Evolutionary conservation across 306 rosid genomes (phyloP).

Genomic region (Delonix regia): DNA sequence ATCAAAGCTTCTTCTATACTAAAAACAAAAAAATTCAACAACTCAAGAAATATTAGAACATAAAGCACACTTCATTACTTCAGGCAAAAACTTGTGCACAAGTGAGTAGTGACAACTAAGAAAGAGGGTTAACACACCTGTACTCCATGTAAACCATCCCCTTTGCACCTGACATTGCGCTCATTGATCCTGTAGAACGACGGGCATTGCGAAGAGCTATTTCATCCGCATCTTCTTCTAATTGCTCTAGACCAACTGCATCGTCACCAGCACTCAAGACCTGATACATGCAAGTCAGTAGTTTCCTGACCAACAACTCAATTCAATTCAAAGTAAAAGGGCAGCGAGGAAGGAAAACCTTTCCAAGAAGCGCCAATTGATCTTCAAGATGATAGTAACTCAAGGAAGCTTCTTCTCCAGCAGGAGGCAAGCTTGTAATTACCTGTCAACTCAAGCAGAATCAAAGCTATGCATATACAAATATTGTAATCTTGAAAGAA

Average conservation of each 20-base stretch:
- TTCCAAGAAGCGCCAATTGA: conserved; percentile 85
- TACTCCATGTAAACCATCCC: conserved; percentile 96
- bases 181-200: conserved; percentile 78
- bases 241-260: conserved; percentile 86
- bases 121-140: conserved; percentile 53
- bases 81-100: neutral
- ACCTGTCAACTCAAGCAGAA: conserved; percentile 58
- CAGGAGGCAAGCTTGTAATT: conserved; percentile 94
- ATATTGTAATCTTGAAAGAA: conserved; percentile 18
- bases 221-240: conserved; percentile 91
- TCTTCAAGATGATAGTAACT: conserved; percentile 75
- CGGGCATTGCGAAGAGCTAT: conserved; percentile 75
- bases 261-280: conserved; percentile 92
- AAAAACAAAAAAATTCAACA: conserved; percentile 9
- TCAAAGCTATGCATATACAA: conserved; percentile 12
- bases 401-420: conserved; percentile 75
- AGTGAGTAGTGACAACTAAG: neutral
- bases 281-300: conserved; percentile 46
- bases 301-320: conserved; percentile 20
- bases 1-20: conserved; percentile 18
- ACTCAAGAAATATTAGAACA: conserved; percentile 20
- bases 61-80: neutral
- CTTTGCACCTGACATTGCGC: conserved; percentile 93
- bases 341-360: conserved; percentile 49
- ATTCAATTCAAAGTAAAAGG: conserved; percentile 27